phyloP scores from a whole-genome alignment of 371 early-diverging fungal species.

The Blyttiomyces sp. region DNA sequence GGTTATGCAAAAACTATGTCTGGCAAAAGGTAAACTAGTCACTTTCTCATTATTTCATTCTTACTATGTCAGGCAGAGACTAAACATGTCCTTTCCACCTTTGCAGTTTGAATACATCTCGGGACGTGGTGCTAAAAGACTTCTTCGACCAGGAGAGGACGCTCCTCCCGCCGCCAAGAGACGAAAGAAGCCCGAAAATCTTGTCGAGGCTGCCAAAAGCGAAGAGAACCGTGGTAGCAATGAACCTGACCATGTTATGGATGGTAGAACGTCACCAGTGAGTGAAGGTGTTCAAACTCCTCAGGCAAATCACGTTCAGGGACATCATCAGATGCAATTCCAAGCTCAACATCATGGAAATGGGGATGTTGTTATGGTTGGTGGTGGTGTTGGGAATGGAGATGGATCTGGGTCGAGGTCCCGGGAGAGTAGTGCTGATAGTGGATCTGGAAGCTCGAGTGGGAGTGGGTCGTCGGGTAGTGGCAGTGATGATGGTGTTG shows the following conservation, averaged over 20 bases:
- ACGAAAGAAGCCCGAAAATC: not conserved
- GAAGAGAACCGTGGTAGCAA: too few species aligned
- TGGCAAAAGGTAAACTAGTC: constrained; percentile 57
- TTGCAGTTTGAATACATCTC: not conserved
- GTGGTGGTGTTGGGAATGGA: too few species aligned
- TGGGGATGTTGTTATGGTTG: not conserved
- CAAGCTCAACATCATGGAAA: not conserved
- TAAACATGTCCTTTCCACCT: too few species aligned
- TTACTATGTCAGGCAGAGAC: not conserved
- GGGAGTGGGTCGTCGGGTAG: not conserved
- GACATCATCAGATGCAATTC: too few species aligned
- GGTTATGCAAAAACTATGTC: constrained; percentile 67
- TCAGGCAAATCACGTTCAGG: too few species aligned
- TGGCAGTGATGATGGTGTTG: not conserved
- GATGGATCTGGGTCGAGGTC: not conserved
- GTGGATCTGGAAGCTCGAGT: too few species aligned
- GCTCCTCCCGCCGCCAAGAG: not conserved
- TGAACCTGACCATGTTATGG: too few species aligned
- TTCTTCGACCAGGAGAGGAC: not conserved
- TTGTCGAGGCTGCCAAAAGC: not conserved
- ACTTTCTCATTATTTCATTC: not conserved
- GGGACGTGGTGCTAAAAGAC: not conserved
- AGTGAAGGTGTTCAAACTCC: too few species aligned
- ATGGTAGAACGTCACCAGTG: too few species aligned
- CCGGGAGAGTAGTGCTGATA: not conserved